Evolutionary conservation across 768 basidiomycete genomes (phyloP).

Genomic region (Sarcomyxa edulis): DNA sequence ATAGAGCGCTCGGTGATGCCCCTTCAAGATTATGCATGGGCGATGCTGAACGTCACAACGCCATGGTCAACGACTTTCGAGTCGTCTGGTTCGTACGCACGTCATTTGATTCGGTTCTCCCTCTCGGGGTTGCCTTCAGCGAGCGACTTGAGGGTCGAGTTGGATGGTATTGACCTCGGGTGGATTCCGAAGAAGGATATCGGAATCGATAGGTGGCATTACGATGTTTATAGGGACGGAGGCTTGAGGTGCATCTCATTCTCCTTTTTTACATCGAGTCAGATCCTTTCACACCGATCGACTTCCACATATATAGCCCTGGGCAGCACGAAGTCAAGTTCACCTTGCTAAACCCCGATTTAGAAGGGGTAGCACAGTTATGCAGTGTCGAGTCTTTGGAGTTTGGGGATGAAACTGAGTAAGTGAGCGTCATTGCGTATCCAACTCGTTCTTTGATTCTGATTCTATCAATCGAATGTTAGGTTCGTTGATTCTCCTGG

Average conservation of each 20-base stretch:
- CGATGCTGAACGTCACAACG: slow-evolving; percentile 52
- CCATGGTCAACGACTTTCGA: slow-evolving; percentile 58
- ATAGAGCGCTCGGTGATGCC: slow-evolving; percentile 72
- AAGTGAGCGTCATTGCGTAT: slow-evolving; percentile 15
- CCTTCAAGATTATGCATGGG: slow-evolving; percentile 73
- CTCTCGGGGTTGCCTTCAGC: slow-evolving; percentile 60
- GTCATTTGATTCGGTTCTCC: slow-evolving; percentile 64
- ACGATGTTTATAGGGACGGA: slow-evolving; percentile 45
- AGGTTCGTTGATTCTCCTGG: slow-evolving; percentile 59
- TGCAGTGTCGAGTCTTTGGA: slow-evolving; percentile 74
- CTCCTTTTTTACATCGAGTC: too few relatives aligned
- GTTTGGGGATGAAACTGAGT: slow-evolving; percentile 63
- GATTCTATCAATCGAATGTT: background rate
- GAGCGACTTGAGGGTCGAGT: slow-evolving; percentile 46
- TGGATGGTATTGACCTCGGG: slow-evolving; percentile 55
- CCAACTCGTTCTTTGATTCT: slow-evolving; percentile 1
- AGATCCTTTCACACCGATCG: too few relatives aligned
- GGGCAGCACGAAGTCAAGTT: slow-evolving; percentile 61
- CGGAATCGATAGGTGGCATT: slow-evolving; percentile 73
- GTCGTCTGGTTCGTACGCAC: slow-evolving; percentile 59
- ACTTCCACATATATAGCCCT: too few relatives aligned
- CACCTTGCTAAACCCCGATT: slow-evolving; percentile 37
- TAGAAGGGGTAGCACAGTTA: slow-evolving; percentile 60
- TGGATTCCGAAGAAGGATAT: slow-evolving; percentile 56
- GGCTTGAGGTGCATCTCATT: slow-evolving; percentile 38